Evolutionary conservation across 2,329 filamentous ascomycete species (phyloP), one percentile per base, ranked within the genome.

Genomic region (Sphaerostilbella broomeana): DNA sequence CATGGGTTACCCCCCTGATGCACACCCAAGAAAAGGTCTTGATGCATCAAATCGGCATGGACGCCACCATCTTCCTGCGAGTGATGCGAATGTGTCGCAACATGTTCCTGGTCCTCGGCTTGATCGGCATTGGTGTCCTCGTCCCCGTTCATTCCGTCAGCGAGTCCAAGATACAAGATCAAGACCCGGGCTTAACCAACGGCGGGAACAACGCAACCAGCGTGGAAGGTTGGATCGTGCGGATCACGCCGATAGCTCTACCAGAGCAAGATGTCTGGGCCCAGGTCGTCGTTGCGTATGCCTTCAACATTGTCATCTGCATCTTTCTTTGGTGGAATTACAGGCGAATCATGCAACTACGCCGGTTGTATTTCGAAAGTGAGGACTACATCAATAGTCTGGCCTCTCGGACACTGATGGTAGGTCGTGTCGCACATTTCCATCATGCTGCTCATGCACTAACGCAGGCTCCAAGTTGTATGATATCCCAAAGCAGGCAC

Each of bases 271-370:
- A 70, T 0, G 70, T 77, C 19, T 83, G 78, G 79, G 73, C 67
- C 0, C 69, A 77, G 44, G 72, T 80, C 5, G 61, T 77, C 7
- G 65, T 77, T 29, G 72, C 73, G 0, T 84, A 74, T 66, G 46
- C 79, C 1, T 85, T 88, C 56, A 81, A 90, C 57, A 57, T 81
- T n/a, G 73, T 87, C 15, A 72, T 95, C 11, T 80, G 77, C 42
- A 81, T 73, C 38, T 94, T 94, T 51, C 65, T 98, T 19, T 98
- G 88, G 88, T 82, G 75, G 67, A 97, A 95, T 55, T 97, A 97
- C 60, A 73, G 75, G 21, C 81, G 78, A 33, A 73, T 98, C 15
- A 62, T 79, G 12, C 65, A 68, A 22, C 63, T 98, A 47, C 77
- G 89, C 46, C 77, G 86, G 43, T 67, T 75, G 28, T 95, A 94